A percentile compares a stretch with the other conserved stretches of the same genome.
Evolutionary conservation across 1,284 basidiomycete species (phyloP).

Genomic region (Trametes hirsuta): DNA sequence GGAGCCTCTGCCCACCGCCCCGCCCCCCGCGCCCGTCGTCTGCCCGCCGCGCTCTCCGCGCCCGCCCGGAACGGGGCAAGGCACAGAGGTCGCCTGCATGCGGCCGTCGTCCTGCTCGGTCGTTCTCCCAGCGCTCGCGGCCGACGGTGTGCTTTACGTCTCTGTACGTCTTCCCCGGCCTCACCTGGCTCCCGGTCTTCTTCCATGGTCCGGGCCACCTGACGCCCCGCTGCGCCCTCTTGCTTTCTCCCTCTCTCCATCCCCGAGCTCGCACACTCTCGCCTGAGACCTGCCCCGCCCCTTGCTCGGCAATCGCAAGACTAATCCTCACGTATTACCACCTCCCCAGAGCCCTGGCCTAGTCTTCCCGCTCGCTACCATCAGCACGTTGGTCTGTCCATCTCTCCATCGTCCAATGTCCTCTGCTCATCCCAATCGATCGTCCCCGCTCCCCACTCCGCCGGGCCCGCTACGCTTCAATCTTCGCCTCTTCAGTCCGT

Average conservation of each 20-base stretch:
- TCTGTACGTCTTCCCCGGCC: slow-evolving; percentile 19
- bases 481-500: background rate
- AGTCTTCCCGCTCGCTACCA: slow-evolving; percentile 4
- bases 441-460: background rate
- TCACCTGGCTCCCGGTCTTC: slow-evolving; percentile 12
- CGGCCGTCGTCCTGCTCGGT: background rate
- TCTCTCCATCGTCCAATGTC: slow-evolving; percentile 3
- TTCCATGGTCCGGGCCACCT: slow-evolving; percentile 12
- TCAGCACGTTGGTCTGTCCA: slow-evolving; percentile 14
- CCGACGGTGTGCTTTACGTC: slow-evolving; percentile 10
- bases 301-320: slow-evolving; percentile 20
- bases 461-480: slow-evolving; percentile 3
- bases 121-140: background rate
- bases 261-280: background rate
- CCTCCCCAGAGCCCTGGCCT: background rate
- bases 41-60: background rate
- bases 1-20: too few relatives aligned
- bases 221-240: slow-evolving; percentile 1
- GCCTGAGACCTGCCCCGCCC: slow-evolving; percentile 2
- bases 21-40: background rate
- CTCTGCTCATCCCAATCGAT: slow-evolving; percentile 5
- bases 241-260: background rate
- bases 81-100: background rate
- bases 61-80: background rate
- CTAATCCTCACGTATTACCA: slow-evolving; percentile 14